These are phyloP conservation scores for Begonia masoniana DNA, from an alignment of 306 rosid species.

Conservation along the genomic window DNA sequence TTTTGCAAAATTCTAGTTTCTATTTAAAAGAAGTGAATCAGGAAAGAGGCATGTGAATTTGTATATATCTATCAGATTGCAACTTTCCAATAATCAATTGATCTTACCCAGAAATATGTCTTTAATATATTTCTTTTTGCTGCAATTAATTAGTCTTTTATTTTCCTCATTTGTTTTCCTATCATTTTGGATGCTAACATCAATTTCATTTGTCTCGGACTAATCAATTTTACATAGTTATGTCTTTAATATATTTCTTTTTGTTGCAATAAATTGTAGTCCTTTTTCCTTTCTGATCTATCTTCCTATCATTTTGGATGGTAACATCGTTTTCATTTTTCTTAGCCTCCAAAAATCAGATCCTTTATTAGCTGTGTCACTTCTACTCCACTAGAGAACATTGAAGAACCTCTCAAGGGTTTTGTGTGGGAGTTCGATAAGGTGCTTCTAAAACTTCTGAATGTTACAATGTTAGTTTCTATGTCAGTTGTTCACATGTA, in stretches of 20 bases:
- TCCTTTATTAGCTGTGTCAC: constrained; percentile 63
- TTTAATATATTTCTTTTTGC: background rate
- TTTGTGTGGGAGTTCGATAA: constrained; percentile 92
- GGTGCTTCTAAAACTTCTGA: constrained; percentile 36
- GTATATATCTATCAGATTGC: too few species aligned
- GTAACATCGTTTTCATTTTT: constrained; percentile 25
- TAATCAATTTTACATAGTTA: background rate
- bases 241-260: background rate
- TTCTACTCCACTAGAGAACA: constrained; percentile 73
- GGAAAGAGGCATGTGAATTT: too few species aligned
- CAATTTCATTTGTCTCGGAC: background rate
- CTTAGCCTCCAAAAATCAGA: constrained; percentile 88
- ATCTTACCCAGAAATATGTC: background rate
- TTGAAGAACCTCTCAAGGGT: constrained; percentile 71
- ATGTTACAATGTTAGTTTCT: constrained; percentile 9
- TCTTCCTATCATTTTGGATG: background rate
- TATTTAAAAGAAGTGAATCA: too few species aligned
- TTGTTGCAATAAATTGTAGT: background rate
- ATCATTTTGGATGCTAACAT: background rate
- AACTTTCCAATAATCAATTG: too few species aligned
- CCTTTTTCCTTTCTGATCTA: background rate
- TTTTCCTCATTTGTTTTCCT: background rate
- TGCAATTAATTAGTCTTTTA: background rate
- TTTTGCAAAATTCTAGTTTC: too few species aligned
- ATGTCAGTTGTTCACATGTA: constrained; percentile 21